These are phyloP conservation scores for Coemansia sp. DNA, from an alignment of 192 early-diverging fungal genomes.

Conservation along the genomic window DNA sequence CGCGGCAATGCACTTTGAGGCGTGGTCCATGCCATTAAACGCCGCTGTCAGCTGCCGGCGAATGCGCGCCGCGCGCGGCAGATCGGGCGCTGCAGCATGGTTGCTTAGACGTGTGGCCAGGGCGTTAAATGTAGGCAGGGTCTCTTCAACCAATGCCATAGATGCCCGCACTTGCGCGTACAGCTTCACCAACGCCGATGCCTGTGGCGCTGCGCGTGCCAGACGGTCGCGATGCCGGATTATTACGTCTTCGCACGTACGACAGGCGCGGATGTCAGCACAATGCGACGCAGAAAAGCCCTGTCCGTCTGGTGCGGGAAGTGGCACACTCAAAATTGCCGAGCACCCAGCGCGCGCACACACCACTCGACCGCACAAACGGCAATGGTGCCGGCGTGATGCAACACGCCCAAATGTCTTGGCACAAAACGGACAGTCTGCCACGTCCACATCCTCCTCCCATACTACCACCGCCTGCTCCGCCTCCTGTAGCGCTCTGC, in stretches of 20 bases:
- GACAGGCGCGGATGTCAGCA: slow-evolving; percentile 56
- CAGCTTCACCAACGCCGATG: slow-evolving; percentile 16
- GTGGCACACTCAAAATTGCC: slow-evolving; percentile 15
- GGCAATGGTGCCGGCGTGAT: slow-evolving; percentile 70
- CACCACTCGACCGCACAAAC: slow-evolving; percentile 66
- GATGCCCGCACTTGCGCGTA: slow-evolving; percentile 12
- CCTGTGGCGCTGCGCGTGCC: slow-evolving; percentile 36
- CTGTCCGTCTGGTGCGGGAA: slow-evolving; percentile 8
- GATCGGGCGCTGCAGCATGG: slow-evolving; percentile 27
- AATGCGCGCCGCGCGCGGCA: slow-evolving; percentile 60
- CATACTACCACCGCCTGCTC: slow-evolving; percentile 49
- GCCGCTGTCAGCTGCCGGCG: slow-evolving; percentile 65
- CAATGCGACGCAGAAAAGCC: slow-evolving; percentile 5
- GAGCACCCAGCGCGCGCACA: slow-evolving; percentile 61
- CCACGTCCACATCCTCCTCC: slow-evolving; percentile 27
- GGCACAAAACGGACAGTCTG: slow-evolving; percentile 26
- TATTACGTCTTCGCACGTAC: slow-evolving; percentile 59
- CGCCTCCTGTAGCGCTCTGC: slow-evolving; percentile 22
- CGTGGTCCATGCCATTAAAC: slow-evolving; percentile 63
- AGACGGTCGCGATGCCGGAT: slow-evolving; percentile 54
- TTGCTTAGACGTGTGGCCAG: slow-evolving; percentile 12
- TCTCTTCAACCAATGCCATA: slow-evolving; percentile 33
- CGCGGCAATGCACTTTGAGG: slow-evolving; percentile 61
- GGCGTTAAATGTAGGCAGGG: slow-evolving; percentile 34
- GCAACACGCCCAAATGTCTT: slow-evolving; percentile 55